Conservation (phyloP, 2,329 filamentous ascomycete species). For the Corynespora cassiicola region DNA sequence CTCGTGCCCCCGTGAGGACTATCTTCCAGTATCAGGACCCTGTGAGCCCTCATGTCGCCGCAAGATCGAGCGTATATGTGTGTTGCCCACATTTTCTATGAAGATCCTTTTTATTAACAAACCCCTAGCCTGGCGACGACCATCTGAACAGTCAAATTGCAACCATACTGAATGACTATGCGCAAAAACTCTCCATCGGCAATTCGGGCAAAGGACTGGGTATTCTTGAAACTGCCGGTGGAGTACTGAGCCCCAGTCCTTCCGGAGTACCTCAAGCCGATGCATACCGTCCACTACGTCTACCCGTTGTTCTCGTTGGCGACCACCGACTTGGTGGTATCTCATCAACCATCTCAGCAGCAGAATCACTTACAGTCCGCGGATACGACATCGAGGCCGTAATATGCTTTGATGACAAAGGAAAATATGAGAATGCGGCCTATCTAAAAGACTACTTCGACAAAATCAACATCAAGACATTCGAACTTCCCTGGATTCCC, state of each 20-base stretch:
- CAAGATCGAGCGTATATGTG: too few species aligned
- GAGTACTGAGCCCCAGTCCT: constrained; percentile 79
- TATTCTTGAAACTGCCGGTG: constrained; percentile 82
- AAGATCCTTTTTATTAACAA: constrained; percentile 7
- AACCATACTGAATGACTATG: constrained; percentile 19
- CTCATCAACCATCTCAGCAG: constrained; percentile 79
- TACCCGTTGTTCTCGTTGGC: constrained; percentile 76
- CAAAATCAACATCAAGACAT: constrained; percentile 62
- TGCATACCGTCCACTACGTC: constrained; percentile 74
- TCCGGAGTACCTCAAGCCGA: constrained; percentile 80
- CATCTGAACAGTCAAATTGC: constrained; percentile 25
- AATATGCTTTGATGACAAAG: constrained; percentile 69
- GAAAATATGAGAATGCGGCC: constrained; percentile 69
- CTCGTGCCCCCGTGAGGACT: constrained; percentile 62
- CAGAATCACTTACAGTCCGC: constrained; percentile 77
- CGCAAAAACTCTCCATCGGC: constrained; percentile 6
- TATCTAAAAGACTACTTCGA: constrained; percentile 74
- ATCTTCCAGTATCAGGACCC: constrained; percentile 76
- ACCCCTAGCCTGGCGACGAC: constrained; percentile 30
- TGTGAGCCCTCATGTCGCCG: constrained; percentile 79
- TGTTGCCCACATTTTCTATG: constrained; percentile 7
- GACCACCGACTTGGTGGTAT: constrained; percentile 81
- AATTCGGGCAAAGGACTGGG: constrained; percentile 44
- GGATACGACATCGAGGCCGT: constrained; percentile 79
- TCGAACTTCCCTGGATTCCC: constrained; percentile 67